These are phyloP conservation scores for Dioscorea alata DNA, from an alignment of 106 monocot genomes.

Conservation along the genomic window DNA sequence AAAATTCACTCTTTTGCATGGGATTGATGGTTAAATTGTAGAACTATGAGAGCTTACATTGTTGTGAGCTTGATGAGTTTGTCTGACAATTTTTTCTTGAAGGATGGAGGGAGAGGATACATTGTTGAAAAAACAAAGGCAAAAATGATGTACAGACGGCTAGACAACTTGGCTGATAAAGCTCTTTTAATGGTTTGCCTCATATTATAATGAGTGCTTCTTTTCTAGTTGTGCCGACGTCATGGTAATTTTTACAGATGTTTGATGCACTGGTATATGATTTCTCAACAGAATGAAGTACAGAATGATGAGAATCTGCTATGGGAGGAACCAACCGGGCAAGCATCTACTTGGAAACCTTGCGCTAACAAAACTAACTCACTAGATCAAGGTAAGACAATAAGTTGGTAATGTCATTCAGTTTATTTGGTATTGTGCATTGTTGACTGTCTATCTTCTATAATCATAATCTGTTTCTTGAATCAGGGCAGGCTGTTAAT, in stretches of 20 bases:
- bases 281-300: constrained; percentile 27
- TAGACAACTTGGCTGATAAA: constrained; percentile 32
- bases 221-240: not conserved
- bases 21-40: too few species aligned
- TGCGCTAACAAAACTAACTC: constrained; percentile 41
- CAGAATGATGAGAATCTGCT: constrained; percentile 18
- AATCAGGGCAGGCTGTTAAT: constrained; percentile 33
- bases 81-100: constrained; percentile 5
- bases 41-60: too few species aligned
- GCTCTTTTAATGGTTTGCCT: constrained; percentile 38
- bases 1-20: too few species aligned
- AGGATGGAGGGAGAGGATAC: constrained; percentile 25
- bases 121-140: constrained; percentile 9
- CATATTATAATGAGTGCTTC: not conserved
- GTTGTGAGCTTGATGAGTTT: not conserved
- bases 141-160: constrained; percentile 38
- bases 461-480: constrained; percentile 4
- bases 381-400: constrained; percentile 33
- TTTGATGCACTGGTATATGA: not conserved
- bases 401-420: not conserved
- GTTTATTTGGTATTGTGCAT: not conserved
- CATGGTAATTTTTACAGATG: not conserved
- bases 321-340: constrained; percentile 47
- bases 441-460: not conserved
- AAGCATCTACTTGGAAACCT: constrained; percentile 51